Percentiles rank a stretch among this genome's conserved stretches.
phyloP scores from a whole-genome alignment of 2,329 filamentous ascomycete genomes.

The Endothia cerciana region DNA sequence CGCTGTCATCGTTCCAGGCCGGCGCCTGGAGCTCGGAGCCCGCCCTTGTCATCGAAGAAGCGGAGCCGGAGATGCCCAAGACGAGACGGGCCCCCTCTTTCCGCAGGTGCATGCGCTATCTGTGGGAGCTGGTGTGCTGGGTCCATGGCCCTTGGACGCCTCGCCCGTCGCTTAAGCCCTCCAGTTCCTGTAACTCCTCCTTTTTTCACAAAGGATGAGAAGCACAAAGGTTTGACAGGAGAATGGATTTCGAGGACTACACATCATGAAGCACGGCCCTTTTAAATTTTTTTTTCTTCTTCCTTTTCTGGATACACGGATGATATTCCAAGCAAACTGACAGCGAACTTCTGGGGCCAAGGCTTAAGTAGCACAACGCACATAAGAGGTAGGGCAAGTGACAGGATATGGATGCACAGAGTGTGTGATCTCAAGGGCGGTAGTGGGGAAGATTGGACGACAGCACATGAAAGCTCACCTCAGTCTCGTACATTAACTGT shows the following conservation, averaged over 20 bases:
- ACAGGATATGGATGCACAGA: no score
- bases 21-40: neutral
- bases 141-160: neutral
- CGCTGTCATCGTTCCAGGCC: neutral
- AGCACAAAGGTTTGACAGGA: neutral
- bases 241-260: neutral
- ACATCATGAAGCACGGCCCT: no score
- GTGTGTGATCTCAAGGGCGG: no score
- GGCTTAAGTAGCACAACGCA: no score
- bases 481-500: no score
- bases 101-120: neutral
- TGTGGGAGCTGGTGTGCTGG: neutral
- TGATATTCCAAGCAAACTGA: neutral
- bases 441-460: no score
- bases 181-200: no score
- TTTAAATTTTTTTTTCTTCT: no score
- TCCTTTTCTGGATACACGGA: neutral
- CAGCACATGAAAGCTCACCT: no score
- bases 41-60: neutral
- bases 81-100: neutral
- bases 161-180: no score
- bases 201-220: neutral
- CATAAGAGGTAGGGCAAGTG: no score
- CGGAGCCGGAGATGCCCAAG: neutral
- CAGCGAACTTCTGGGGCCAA: neutral